These are phyloP conservation scores for Tylopilus balloui DNA, from an alignment of 768 basidiomycete species.

Conservation along the genomic window DNA sequence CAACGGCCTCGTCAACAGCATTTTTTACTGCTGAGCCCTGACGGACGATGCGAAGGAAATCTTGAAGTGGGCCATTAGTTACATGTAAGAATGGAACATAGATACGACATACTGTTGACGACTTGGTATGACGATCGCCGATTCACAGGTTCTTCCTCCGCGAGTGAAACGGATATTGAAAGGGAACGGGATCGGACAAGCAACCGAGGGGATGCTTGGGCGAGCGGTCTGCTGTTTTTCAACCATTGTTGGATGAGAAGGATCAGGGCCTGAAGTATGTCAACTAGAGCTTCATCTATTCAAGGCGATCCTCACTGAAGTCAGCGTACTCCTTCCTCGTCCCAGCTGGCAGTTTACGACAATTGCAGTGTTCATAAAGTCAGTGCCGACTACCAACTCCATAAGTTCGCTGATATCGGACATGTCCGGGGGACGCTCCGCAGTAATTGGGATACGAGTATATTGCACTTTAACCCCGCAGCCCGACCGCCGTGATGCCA, in stretches of 20 bases:
- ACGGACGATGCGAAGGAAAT: conserved; percentile 79
- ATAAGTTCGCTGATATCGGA: conserved; percentile 72
- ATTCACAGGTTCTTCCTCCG: conserved; percentile 28
- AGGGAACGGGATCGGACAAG: conserved; percentile 41
- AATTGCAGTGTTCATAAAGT: conserved; percentile 69
- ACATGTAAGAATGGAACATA: not conserved
- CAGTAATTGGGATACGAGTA: conserved; percentile 86
- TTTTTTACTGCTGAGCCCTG: conserved; percentile 84
- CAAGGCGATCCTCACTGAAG: conserved; percentile 54
- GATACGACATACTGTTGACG: conserved; percentile 71
- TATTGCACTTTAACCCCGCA: conserved; percentile 66
- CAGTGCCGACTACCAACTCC: conserved; percentile 67
- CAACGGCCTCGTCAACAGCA: conserved; percentile 82
- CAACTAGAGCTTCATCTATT: not conserved
- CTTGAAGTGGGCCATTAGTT: conserved; percentile 35
- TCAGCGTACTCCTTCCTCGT: conserved; percentile 83
- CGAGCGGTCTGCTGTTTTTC: conserved; percentile 31
- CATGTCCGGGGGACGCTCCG: conserved; percentile 78
- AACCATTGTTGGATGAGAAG: conserved; percentile 85
- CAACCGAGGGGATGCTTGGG: conserved; percentile 31
- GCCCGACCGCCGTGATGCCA: conserved; percentile 52
- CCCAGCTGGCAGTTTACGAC: conserved; percentile 96
- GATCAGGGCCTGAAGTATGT: conserved; percentile 58
- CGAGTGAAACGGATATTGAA: conserved; percentile 33
- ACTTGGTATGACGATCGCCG: conserved; percentile 72